Conservation (phyloP, 2,329 filamentous ascomycete species). For the Escovopsis sp. region DNA sequence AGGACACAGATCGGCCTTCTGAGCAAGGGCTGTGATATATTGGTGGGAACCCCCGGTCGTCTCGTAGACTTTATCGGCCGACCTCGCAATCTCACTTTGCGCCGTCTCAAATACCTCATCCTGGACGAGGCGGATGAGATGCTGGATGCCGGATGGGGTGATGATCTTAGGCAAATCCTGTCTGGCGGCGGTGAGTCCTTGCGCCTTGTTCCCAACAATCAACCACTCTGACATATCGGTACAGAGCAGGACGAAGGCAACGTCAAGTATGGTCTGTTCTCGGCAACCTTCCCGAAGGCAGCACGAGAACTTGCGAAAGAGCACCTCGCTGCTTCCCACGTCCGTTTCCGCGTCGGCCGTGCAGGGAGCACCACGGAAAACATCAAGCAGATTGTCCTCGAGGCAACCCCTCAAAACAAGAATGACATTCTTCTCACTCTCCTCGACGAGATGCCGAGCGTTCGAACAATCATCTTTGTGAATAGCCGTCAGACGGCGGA, state of each 20-base stretch:
- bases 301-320: slow-evolving; percentile 63
- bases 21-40: slow-evolving; percentile 70
- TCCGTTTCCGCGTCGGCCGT: slow-evolving; percentile 76
- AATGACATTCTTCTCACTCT: slow-evolving; percentile 56
- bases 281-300: slow-evolving; percentile 77
- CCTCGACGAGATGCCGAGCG: slow-evolving; percentile 52
- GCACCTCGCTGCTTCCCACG: slow-evolving; percentile 57
- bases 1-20: slow-evolving; percentile 58
- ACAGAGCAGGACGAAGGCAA: slow-evolving; percentile 61
- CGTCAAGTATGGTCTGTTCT: slow-evolving; percentile 69
- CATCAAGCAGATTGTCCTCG: slow-evolving; percentile 65
- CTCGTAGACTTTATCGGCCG: slow-evolving; percentile 71
- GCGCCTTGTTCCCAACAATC: not conserved
- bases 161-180: slow-evolving; percentile 62
- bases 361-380: slow-evolving; percentile 71
- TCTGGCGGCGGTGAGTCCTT: slow-evolving; percentile 56
- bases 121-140: slow-evolving; percentile 96
- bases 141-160: slow-evolving; percentile 64
- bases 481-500: slow-evolving; percentile 70
- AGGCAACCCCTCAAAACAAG: slow-evolving; percentile 52
- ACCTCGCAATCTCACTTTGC: slow-evolving; percentile 52
- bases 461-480: slow-evolving; percentile 78
- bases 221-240: not conserved
- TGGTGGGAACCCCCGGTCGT: slow-evolving; percentile 79
- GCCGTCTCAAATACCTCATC: slow-evolving; percentile 64